Base-by-base conservation (phyloP, 108 stramenopile species). In the Epipyxis sp. region DNA sequence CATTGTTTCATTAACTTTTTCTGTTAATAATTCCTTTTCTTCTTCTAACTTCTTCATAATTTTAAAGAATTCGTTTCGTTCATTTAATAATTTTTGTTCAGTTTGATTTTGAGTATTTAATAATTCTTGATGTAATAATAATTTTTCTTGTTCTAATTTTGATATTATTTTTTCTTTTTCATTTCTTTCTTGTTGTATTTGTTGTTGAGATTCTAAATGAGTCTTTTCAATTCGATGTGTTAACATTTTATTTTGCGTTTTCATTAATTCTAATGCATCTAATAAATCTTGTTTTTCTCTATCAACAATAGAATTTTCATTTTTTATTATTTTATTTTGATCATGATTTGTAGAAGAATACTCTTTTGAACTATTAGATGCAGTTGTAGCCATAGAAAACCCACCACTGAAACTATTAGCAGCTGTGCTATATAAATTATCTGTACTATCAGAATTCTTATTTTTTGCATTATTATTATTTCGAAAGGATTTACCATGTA, bases 221-320 rank as follows among this genome's bases (percentile, higher is more conserved):
- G 65, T 42, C 20, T 39, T 67, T 67, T 67, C 42, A 39, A 67
- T 67, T 13, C 42, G 65, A 67, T 67, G 6, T 6, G 42, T 13
- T 42, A 67, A 43, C 65, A 67, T 67, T 67, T 67, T 6, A 67
- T 67, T 67, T 67, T 67, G 65, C 46, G 20, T 50, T 50, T 50
- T 50, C 20, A 50, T 13, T 13, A 50, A 6, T 50, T 50, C 46
- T 50, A 50, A 50, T 50, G 46, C 46, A 13, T 6, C 46, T 50
- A 50, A 50, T 50, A 50, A 50, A 13, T 50, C 46, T 50, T 50
- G 46, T 50, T 50, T 50, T 50, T 50, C 46, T 50, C 6, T 13
- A 50, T 50, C 46, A 50, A 20, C 46, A 50, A 50, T 50, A n/a
- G n/a, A n/a, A n/a, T n/a, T n/a, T n/a, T n/a, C n/a, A n/a, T n/a